Base-by-base conservation (phyloP, 768 basidiomycete species). In the Trametes cinnabarina region DNA sequence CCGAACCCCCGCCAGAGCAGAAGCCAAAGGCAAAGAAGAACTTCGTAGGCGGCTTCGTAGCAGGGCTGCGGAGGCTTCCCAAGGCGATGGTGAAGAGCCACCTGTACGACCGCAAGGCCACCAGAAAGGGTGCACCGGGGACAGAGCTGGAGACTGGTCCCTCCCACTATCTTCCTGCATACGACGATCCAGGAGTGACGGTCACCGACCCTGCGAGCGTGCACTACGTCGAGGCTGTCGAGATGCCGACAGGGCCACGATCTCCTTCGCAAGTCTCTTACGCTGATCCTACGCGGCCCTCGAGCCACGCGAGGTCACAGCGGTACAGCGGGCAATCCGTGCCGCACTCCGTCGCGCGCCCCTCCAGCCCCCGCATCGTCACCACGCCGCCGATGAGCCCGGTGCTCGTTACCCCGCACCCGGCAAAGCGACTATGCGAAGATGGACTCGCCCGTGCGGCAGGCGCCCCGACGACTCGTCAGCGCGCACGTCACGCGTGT, bases 391-490 rank as follows among this genome's bases (percentile, higher is more conserved):
- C 55, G 19, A 25, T 55, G 22, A 61, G 61, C 23, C 73, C 74
- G 9, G 67, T 71, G 20, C 66, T 60, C 23, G 63, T 69, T 15
- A 62, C 68, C 14, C 72, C 73, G 9, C 63, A 61, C 34, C 73
- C 55, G 8, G 65, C 69, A 17, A n/a, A 63, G 65, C 15, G 74
- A 76, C 59, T 75, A 75, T 51, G 68, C 68, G 7, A 73, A 70
- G 60, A 75, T 75, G 73, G 62, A 65, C 7, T 63, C 69, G 12
- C 69, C 69, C 9, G 54, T 60, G 12, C 56, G 56, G 37, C 49
- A 55, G 15, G 49, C 58, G 5, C 63, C 55, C 9, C 65, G 68
- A 69, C 23, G 59, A 62, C 58, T 73, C 73, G 15, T 61, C 43
- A 58, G 58, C 32, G 65, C 70, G 23, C 70, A 69, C 58, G 37